A percentile compares a stretch with the other conserved stretches of the same genome.
These are phyloP conservation scores for Naganishia liquefaciens DNA, from an alignment of 1,284 basidiomycete genomes.

Conservation along the genomic window DNA sequence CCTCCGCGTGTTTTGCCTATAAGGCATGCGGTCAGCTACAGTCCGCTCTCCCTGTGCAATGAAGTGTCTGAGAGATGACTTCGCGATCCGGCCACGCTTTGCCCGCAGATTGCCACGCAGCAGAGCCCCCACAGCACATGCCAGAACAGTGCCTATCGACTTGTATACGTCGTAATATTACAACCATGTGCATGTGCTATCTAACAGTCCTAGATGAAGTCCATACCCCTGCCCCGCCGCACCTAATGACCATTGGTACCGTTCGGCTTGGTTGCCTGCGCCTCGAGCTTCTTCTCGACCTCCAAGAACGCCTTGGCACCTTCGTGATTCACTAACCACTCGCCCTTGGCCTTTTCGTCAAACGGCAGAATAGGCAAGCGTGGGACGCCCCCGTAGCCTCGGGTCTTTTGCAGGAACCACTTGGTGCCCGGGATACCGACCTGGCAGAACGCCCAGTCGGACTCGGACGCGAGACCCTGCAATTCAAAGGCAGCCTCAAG, in stretches of 20 bases:
- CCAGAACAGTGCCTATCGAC: no score
- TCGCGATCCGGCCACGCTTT: no score
- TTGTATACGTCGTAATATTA: slow-evolving; percentile 10
- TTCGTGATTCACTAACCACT: slow-evolving; percentile 67
- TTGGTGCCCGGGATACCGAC: slow-evolving; percentile 80
- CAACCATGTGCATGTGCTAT: slow-evolving; percentile 6
- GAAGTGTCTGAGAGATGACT: no score
- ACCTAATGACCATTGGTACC: slow-evolving; percentile 22
- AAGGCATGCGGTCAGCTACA: not conserved
- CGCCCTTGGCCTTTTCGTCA: slow-evolving; percentile 57
- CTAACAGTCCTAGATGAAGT: not conserved
- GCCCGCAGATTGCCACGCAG: no score
- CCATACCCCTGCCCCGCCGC: not conserved
- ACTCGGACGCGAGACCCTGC: slow-evolving; percentile 75
- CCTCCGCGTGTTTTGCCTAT: not conserved
- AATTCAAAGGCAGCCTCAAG: slow-evolving; percentile 71
- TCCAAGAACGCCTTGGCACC: slow-evolving; percentile 67
- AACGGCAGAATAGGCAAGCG: slow-evolving; percentile 73
- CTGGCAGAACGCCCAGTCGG: slow-evolving; percentile 76
- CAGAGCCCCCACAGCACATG: no score
- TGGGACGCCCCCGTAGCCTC: slow-evolving; percentile 72
- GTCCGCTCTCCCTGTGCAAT: not conserved
- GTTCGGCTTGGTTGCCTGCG: slow-evolving; percentile 21
- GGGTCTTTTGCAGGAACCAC: slow-evolving; percentile 67
- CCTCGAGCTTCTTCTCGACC: slow-evolving; percentile 63